Percentiles rank a stretch among this genome's conserved stretches.
phyloP scores from a whole-genome alignment of 257 asterid genomes.

The Solanum etuberosum region DNA sequence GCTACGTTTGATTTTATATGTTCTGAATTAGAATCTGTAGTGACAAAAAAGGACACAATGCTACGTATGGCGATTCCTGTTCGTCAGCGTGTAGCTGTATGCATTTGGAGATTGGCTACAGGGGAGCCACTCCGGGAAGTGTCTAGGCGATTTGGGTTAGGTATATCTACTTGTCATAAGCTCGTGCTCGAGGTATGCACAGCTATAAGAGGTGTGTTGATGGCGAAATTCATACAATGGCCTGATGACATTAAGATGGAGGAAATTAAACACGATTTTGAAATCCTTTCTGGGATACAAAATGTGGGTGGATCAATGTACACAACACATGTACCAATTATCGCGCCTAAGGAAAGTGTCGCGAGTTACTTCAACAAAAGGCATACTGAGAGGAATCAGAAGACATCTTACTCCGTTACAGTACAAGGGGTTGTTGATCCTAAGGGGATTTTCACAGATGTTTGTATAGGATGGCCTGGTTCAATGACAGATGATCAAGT shows the following conservation, averaged over 20 bases:
- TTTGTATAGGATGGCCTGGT: constrained; percentile 90
- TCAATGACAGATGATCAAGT: constrained; percentile 76
- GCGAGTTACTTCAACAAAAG: constrained; percentile 59
- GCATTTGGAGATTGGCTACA: constrained; percentile 78
- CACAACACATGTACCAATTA: constrained; percentile 70
- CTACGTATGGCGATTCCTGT: constrained; percentile 81
- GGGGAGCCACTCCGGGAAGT: constrained; percentile 91
- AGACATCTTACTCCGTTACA: constrained; percentile 63
- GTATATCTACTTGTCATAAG: constrained; percentile 91
- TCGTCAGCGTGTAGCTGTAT: constrained; percentile 82
- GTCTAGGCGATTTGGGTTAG: constrained; percentile 68
- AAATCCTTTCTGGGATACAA: constrained; percentile 36
- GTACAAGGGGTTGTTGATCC: constrained; percentile 78
- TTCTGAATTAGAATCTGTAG: constrained; percentile 46
- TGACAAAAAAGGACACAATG: constrained; percentile 77
- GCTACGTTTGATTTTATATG: constrained; percentile 66
- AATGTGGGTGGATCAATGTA: constrained; percentile 53
- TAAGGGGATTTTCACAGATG: constrained; percentile 52
- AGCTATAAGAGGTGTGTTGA: constrained; percentile 48
- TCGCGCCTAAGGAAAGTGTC: constrained; percentile 54
- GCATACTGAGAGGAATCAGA: constrained; percentile 74
- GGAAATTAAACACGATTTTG: constrained; percentile 30
- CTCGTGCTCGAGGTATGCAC: constrained; percentile 73
- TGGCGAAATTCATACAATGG: constrained; percentile 73
- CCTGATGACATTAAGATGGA: constrained; percentile 33